phyloP scores from a whole-genome alignment of 148 eudicot genomes.

The Heliamphora exappendiculata region DNA sequence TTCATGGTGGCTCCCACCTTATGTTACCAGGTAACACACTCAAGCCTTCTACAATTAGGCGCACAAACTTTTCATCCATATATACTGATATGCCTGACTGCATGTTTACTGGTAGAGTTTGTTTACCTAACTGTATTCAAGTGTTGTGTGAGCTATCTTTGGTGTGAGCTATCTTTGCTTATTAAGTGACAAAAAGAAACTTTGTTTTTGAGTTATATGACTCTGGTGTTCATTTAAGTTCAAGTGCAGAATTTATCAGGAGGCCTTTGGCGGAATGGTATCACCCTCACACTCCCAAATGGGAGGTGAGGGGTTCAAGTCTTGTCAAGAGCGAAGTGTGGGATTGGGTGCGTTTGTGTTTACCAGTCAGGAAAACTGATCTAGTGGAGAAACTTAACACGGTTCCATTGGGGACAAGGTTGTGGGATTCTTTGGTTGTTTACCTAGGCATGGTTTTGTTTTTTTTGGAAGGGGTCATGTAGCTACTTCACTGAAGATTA shows the following conservation, averaged over 20 bases:
- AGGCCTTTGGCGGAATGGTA: too few relatives aligned
- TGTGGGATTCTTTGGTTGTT: not conserved
- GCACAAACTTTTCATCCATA: not conserved
- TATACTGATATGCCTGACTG: not conserved
- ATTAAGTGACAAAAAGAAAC: not conserved
- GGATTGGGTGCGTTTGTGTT: too few relatives aligned
- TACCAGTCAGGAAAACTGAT: too few relatives aligned
- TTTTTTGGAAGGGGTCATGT: not conserved
- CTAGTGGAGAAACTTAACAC: not conserved
- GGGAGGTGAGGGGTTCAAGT: too few relatives aligned
- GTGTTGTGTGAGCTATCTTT: not conserved
- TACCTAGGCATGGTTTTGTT: too few relatives aligned
- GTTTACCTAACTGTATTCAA: not conserved
- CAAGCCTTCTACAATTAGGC: not conserved
- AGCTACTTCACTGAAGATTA: not conserved
- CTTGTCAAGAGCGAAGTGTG: too few relatives aligned
- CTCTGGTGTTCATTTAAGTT: too few relatives aligned
- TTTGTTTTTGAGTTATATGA: not conserved
- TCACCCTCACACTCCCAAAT: too few relatives aligned
- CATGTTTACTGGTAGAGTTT: not conserved
- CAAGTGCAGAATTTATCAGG: too few relatives aligned
- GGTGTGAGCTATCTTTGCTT: not conserved
- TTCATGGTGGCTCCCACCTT: slow-evolving; percentile 97
- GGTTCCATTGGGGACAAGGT: not conserved
- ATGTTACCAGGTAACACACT: slow-evolving; percentile 75